Base-by-base conservation (phyloP, 1,139 yeast genomes). In the Kluyveromyces sp. region DNA sequence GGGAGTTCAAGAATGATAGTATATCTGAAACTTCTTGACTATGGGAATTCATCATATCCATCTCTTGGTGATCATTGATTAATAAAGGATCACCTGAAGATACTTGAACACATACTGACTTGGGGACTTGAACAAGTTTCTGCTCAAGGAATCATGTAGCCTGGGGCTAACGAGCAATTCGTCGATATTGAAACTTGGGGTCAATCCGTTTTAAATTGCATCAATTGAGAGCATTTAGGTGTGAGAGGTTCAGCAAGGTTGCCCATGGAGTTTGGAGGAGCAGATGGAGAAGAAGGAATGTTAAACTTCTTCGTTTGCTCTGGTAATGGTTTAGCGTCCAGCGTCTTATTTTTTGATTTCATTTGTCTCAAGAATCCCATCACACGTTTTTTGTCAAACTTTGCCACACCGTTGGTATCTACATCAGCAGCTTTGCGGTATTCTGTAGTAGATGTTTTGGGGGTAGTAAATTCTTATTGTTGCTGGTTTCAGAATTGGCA, bases 11-110 rank as follows among this genome's bases (percentile, higher is more conserved):
- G 32, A 50, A 42, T 37, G 54, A 55, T 3, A 49, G 41, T 38
- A 58, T 57, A 0, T 53, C 48, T 5, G 52, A 40, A 5, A 43
- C 43, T 7, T 41, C 43, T 15, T 38, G 37, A n/a, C 39, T 37
- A 5, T 38, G 44, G 6, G 42, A 45, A 25, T 43, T 32, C 21
- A 45, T 42, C 52, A 58, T 51, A 25, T 53, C 54, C 7, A 55
- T 52, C 26, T 57, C 58, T 4, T 54, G 52, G 36, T 60, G 59
- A 42, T 60, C 63, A 27, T 54, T 57, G 37, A 60, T 45, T 30
- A 60, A 41, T 10, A 60, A 41, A 10, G 65, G 65, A 45, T 60
- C 65, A 3, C 63, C 63, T 28, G 61, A 50, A 3, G 56, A 52
- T 21, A 54, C 48, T 37, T 60, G 46, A 60, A 58, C 28, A 47